Evolutionary conservation across 768 basidiomycete genomes (phyloP), one percentile per base, ranked within the genome.

Genomic region (Tulasnella sp.): DNA sequence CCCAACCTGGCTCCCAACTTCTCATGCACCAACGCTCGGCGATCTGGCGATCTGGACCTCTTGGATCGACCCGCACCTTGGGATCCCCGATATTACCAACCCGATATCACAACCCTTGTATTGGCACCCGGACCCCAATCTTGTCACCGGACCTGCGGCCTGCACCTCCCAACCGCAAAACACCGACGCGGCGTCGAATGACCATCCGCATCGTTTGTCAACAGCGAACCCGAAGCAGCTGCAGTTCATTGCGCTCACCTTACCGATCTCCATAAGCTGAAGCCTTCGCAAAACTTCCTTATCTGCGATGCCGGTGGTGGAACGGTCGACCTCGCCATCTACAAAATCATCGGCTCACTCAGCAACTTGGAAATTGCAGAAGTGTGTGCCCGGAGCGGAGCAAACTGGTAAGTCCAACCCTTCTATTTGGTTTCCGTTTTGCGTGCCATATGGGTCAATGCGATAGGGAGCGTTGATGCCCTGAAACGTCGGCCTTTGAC

Each of bases 331-430:
- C 83, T 87, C 3, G 86, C 86, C 7, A 84, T 86, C 15, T 88
- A 88, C 83, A 85, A 85, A 87, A 92, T 96, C 72, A 92, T 92
- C 75, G 95, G 94, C 5, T 88, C 93, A 80, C 87, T 93, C 83
- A 86, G 90, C 15, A 89, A 90, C 82, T 88, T 96, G n/a, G 94
- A 96, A 83, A 95, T 96, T 79, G 94, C 94, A 69, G 95, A 96
- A 85, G 91, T 96, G 85, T 93, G 92, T 79, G 93, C 93, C 18
- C 88, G 94, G 75, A 93, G 92, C 70, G 94, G 95, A 2, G 91
- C 93, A 9, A 95, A 93, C 82, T 94, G 93, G 76, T 77, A 40
- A n/a, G 76, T 70, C 15, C 18, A 16, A 74, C 11, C 20, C 37
- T 32, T 32, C 7, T 35, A 39, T 48, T 16, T 48, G 29, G 37